Conservation (phyloP, 176 grass and related monocot species). For the Alopecurus myosuroides region DNA sequence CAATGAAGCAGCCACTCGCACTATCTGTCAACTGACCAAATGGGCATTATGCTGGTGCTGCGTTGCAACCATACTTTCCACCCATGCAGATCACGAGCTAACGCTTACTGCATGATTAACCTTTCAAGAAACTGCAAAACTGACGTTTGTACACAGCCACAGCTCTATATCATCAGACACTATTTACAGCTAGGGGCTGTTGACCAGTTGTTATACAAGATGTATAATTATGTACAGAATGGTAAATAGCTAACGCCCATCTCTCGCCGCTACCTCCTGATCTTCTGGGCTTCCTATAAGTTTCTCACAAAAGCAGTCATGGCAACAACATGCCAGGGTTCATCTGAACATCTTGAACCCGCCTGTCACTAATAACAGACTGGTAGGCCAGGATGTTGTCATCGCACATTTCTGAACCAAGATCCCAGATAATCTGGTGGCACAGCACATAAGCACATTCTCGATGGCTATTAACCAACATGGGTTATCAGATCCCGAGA, state of each 20-base stretch:
- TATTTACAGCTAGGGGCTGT: slow-evolving; percentile 15
- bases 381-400: neutral
- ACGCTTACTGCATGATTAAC: neutral
- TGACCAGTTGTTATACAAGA: neutral
- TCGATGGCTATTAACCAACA: slow-evolving; percentile 7
- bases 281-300: neutral
- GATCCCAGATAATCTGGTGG: neutral
- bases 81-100: neutral
- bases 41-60: neutral
- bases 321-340: neutral
- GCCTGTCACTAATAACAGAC: neutral
- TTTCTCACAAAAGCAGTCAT: neutral
- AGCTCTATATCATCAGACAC: neutral
- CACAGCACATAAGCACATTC: slow-evolving; percentile 9
- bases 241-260: neutral
- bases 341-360: neutral
- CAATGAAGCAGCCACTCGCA: slow-evolving; percentile 26
- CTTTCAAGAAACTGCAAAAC: neutral
- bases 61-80: neutral
- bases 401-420: neutral
- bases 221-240: neutral
- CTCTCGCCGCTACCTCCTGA: neutral
- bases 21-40: neutral
- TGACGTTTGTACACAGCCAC: neutral
- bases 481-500: slow-evolving; percentile 30